Percentiles rank a stretch among this genome's conserved stretches.
Evolutionary conservation across 164 flowering plant species (phyloP).

Genomic region (Litsea cubeba): DNA sequence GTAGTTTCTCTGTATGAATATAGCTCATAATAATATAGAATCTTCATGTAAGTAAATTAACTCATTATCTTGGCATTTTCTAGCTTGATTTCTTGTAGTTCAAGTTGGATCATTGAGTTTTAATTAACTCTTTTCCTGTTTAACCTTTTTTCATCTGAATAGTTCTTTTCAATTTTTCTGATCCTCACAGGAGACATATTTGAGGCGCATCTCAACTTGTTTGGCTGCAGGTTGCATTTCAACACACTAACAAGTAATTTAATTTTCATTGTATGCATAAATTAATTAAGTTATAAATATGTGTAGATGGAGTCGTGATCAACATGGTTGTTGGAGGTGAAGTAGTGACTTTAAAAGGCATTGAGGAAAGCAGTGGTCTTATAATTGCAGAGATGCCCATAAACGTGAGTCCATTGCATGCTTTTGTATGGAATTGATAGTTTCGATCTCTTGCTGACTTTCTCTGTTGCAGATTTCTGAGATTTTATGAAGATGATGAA

Average conservation of each 20-base stretch:
- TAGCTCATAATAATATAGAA: no score
- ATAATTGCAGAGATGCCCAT: constrained; percentile 89
- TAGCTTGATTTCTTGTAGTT: no score
- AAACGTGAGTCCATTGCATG: constrained; percentile 41
- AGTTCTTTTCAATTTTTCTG: constrained; percentile 3
- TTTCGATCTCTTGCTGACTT: not conserved
- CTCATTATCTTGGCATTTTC: no score
- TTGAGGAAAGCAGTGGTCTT: constrained; percentile 74
- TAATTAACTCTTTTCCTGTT: not conserved
- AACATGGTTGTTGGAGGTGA: constrained; percentile 99
- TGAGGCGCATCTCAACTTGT: constrained; percentile 78
- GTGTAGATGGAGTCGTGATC: constrained; percentile 92
- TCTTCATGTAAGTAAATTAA: not conserved
- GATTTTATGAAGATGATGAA: constrained; percentile 37
- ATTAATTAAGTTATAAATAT: constrained; percentile 10
- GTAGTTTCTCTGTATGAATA: no score
- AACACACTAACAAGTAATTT: not conserved
- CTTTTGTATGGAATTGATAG: constrained; percentile 1
- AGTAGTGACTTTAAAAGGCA: constrained; percentile 71
- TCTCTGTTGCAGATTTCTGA: constrained; percentile 60
- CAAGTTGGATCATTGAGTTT: no score
- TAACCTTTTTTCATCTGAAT: not conserved
- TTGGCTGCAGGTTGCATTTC: constrained; percentile 73
- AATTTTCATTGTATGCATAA: not conserved
- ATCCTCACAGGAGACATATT: constrained; percentile 68